Percentiles rank a stretch among this genome's conserved stretches.
phyloP scores from a whole-genome alignment of 163 green algal species.

The Scenedesmus sp. region DNA sequence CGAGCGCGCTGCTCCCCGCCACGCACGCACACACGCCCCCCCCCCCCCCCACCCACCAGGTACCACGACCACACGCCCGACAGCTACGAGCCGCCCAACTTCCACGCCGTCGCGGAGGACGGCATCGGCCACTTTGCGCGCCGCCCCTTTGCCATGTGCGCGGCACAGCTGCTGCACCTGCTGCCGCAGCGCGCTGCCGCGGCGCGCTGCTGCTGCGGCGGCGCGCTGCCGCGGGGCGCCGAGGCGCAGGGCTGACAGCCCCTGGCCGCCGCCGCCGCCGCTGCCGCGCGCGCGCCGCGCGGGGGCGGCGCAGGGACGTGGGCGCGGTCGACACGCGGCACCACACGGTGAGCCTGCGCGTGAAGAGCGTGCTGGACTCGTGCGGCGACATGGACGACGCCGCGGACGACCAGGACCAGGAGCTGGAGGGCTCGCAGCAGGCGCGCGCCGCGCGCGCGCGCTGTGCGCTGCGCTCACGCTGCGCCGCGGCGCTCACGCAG shows the following conservation, averaged over 20 bases:
- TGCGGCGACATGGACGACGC: slow-evolving; percentile 45
- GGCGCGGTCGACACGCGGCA: slow-evolving; percentile 68
- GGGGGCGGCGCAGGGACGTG: slow-evolving; percentile 56
- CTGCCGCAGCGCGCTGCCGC: background rate
- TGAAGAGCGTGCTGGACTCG: slow-evolving; percentile 69
- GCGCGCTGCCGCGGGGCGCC: background rate
- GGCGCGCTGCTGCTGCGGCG: background rate
- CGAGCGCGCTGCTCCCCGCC: no score
- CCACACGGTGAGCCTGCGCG: slow-evolving; percentile 67
- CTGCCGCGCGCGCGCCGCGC: no score
- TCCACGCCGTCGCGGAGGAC: slow-evolving; percentile 54
- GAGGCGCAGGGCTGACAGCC: no score
- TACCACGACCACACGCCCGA: slow-evolving; percentile 79
- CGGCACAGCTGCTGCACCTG: background rate
- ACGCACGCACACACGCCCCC: no score
- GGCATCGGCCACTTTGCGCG: slow-evolving; percentile 66
- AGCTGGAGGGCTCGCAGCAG: slow-evolving; percentile 48
- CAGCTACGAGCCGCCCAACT: slow-evolving; percentile 83
- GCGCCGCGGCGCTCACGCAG: no score
- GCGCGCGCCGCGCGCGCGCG: slow-evolving; percentile 21
- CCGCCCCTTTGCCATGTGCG: slow-evolving; percentile 77
- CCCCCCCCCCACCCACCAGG: no score
- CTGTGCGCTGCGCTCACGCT: no score
- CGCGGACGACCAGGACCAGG: slow-evolving; percentile 43
- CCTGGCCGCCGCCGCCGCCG: no score